Evolutionary conservation across 164 flowering plant genomes (phyloP).

Genomic region (Echeveria elegans): DNA sequence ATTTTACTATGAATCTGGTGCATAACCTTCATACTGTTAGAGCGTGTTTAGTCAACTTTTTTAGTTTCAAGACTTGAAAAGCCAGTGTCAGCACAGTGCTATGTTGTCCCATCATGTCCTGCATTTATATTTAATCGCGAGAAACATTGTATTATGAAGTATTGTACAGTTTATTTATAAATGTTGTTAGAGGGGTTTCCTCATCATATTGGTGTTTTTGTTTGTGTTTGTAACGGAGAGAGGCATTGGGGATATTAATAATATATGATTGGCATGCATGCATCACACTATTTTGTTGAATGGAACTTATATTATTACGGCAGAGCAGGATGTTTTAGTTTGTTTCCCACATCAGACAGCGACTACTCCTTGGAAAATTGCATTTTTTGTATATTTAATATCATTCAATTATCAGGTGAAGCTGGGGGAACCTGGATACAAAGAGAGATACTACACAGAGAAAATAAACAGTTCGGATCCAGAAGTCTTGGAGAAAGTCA

Average conservation of each 20-base stretch:
- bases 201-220: no score
- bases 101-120: neutral
- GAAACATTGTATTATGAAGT: neutral
- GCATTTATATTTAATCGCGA: neutral
- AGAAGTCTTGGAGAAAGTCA: slow-evolving; percentile 2
- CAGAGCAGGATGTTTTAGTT: neutral
- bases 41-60: neutral
- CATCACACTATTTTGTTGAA: neutral
- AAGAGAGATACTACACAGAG: slow-evolving; percentile 13
- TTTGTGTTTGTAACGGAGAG: neutral
- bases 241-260: neutral
- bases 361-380: no score
- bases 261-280: neutral
- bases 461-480: neutral
- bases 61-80: neutral
- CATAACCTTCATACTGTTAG: neutral
- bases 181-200: neutral
- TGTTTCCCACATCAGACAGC: neutral
- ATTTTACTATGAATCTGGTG: neutral
- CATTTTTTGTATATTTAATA: no score
- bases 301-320: no score
- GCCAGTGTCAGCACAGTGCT: neutral
- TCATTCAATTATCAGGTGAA: neutral
- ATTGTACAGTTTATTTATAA: neutral
- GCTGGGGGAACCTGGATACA: slow-evolving; percentile 9